A percentile compares a stretch with the other conserved stretches of the same genome.
These are phyloP conservation scores for Scleromitrula shiraiana DNA, from an alignment of 2,329 filamentous ascomycete genomes.

Conservation along the genomic window DNA sequence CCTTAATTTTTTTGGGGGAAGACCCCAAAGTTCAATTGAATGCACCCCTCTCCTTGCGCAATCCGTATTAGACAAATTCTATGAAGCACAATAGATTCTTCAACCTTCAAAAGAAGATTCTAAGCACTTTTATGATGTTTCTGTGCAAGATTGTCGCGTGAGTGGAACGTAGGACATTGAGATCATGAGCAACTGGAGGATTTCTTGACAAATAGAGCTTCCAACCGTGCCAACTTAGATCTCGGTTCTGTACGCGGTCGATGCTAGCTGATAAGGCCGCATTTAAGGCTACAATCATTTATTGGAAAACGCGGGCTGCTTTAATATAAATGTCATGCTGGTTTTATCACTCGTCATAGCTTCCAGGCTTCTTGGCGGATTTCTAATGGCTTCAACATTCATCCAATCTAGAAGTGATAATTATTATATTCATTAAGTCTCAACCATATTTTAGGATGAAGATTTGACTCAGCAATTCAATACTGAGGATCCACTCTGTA, in stretches of 20 bases:
- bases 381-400: too few relatives aligned
- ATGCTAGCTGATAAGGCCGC: neutral
- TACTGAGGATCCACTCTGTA: too few relatives aligned
- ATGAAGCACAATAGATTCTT: neutral
- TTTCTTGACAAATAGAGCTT: slow-evolving; percentile 4
- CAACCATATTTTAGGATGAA: too few relatives aligned
- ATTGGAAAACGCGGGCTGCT: neutral
- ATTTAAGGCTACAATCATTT: slow-evolving; percentile 2
- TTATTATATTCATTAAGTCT: too few relatives aligned
- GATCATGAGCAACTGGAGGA: slow-evolving; percentile 1
- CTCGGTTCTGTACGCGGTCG: neutral
- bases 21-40: slow-evolving; percentile 5
- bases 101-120: neutral
- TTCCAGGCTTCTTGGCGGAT: too few relatives aligned
- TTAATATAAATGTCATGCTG: neutral
- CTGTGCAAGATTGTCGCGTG: slow-evolving; percentile 7
- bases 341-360: neutral
- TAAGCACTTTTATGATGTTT: slow-evolving; percentile 3
- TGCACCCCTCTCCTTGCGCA: slow-evolving; percentile 2
- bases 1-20: slow-evolving; percentile 7
- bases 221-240: slow-evolving; percentile 6
- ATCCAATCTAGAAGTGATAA: too few relatives aligned
- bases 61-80: neutral
- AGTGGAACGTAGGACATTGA: slow-evolving; percentile 10
- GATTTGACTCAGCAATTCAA: too few relatives aligned